Percentiles rank a stretch among this genome's conserved stretches.
Evolutionary conservation across 306 rosid genomes (phyloP).

Genomic region (Ormosia emarginata): DNA sequence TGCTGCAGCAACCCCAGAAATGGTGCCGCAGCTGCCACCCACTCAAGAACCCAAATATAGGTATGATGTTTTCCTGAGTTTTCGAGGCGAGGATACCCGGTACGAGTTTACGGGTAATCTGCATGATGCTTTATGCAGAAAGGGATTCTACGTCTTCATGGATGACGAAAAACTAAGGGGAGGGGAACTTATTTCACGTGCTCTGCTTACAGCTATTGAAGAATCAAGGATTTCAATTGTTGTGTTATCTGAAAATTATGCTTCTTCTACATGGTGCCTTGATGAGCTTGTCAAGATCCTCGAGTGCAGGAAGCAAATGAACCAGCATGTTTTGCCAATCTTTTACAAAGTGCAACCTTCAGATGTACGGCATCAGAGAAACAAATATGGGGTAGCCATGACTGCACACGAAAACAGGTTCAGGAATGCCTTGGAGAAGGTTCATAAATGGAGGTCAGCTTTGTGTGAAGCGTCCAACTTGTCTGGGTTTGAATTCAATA

Average conservation of each 20-base stretch:
- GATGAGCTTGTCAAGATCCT: no score
- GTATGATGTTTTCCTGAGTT: not conserved
- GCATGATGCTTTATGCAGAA: not conserved
- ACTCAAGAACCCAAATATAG: not conserved
- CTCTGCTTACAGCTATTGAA: no score
- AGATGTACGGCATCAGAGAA: not conserved
- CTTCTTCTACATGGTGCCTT: no score
- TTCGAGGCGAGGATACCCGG: not conserved
- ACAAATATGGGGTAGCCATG: not conserved
- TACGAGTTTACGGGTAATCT: not conserved
- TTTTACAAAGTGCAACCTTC: slow-evolving; percentile 17
- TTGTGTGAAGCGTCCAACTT: not conserved
- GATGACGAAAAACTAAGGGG: not conserved
- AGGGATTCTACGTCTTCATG: not conserved
- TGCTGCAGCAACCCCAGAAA: no score
- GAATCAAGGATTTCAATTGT: no score
- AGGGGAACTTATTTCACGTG: not conserved
- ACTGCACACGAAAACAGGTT: not conserved
- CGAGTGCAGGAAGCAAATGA: no score
- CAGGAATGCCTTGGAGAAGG: not conserved
- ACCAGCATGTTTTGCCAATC: not conserved
- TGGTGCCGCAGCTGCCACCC: no score
- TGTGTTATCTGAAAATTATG: no score
- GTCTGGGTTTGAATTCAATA: not conserved
- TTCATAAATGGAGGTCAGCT: not conserved